Conservation (phyloP, 164 flowering plant genomes). For the Berberis thunbergii region DNA sequence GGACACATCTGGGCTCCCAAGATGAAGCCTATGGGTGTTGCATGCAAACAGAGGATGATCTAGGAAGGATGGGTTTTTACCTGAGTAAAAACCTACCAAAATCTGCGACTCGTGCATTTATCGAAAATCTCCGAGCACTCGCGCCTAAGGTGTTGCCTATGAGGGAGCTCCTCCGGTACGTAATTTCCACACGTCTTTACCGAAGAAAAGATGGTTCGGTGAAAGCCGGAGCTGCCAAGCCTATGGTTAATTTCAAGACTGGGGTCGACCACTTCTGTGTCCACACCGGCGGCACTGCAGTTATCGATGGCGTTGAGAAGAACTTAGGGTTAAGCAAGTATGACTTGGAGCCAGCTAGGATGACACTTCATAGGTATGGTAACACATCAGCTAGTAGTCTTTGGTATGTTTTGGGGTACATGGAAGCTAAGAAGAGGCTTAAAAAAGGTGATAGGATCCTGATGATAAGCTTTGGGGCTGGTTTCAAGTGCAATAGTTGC, state of each 20-base stretch:
- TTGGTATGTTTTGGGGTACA: slow-evolving; percentile 41
- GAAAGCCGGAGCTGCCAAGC: slow-evolving; percentile 20
- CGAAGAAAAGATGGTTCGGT: neutral
- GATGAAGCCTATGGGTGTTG: slow-evolving; percentile 54
- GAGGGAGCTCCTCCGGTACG: slow-evolving; percentile 35
- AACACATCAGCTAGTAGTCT: slow-evolving; percentile 62
- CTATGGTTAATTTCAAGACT: slow-evolving; percentile 35
- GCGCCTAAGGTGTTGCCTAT: slow-evolving; percentile 56
- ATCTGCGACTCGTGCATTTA: slow-evolving; percentile 44
- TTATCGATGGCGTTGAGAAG: slow-evolving; percentile 39
- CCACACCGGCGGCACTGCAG: slow-evolving; percentile 48
- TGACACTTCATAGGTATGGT: slow-evolving; percentile 63
- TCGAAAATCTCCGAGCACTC: slow-evolving; percentile 41
- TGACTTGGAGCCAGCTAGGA: slow-evolving; percentile 59
- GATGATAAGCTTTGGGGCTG: slow-evolving; percentile 7
- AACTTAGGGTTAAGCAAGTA: slow-evolving; percentile 34
- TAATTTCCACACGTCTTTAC: neutral
- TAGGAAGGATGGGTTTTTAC: slow-evolving; percentile 37
- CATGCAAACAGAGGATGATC: slow-evolving; percentile 32
- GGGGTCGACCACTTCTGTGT: slow-evolving; percentile 53
- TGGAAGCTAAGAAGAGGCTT: slow-evolving; percentile 38
- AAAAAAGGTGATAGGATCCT: slow-evolving; percentile 39
- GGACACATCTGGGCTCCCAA: slow-evolving; percentile 42
- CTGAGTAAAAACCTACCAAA: slow-evolving; percentile 46
- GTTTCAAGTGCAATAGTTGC: slow-evolving; percentile 7